phyloP scores from a whole-genome alignment of 2,329 filamentous ascomycete genomes.

The Colletotrichum acutatum region DNA sequence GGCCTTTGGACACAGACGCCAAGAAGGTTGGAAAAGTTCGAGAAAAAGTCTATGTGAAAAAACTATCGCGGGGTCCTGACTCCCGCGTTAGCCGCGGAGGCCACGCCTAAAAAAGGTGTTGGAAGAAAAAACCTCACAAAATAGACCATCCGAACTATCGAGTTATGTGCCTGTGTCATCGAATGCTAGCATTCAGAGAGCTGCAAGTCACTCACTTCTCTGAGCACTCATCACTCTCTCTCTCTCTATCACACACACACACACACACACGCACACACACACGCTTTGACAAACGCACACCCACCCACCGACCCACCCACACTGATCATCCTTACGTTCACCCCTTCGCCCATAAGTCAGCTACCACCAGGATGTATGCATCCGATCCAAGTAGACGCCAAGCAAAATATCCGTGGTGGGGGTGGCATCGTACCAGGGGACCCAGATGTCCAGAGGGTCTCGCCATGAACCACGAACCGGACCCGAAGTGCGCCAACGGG shows the following conservation, averaged over 20 bases:
- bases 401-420: constrained; percentile 31
- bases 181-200: constrained; percentile 6
- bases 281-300: constrained; percentile 1
- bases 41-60: constrained; percentile 19
- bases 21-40: constrained; percentile 23
- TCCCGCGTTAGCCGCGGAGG: constrained; percentile 23
- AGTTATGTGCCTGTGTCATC: constrained; percentile 23
- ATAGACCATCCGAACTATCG: constrained; percentile 28
- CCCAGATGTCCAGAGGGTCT: constrained; percentile 8
- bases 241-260: too few relatives aligned
- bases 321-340: constrained; percentile 5
- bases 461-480: constrained; percentile 13
- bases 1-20: constrained; percentile 3
- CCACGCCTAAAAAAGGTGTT: background rate
- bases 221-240: background rate
- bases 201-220: constrained; percentile 25
- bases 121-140: background rate
- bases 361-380: background rate
- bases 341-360: background rate
- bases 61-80: background rate
- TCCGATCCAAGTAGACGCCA: constrained; percentile 27
- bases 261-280: background rate
- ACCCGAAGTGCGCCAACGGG: constrained; percentile 22
- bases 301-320: constrained; percentile 20
- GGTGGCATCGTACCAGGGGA: constrained; percentile 25